Evolutionary conservation across 2,329 filamentous ascomycete genomes (phyloP), one percentile per base, ranked within the genome.

Genomic region (Trichoderma sp.): DNA sequence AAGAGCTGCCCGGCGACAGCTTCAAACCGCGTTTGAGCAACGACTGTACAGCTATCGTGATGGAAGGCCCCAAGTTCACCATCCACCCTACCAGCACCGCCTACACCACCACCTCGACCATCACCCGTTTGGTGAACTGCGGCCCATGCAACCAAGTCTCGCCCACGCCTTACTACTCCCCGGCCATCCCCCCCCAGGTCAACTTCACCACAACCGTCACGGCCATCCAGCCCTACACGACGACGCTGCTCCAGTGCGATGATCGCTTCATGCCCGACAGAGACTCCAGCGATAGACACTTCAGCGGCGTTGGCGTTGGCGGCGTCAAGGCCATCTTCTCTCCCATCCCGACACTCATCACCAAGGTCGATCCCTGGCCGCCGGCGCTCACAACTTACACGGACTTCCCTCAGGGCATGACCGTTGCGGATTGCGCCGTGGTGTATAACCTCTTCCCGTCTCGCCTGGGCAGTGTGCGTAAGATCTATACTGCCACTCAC

Each of bases 41-140:
- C 1, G 48, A 69, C 19, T 74, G 72, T 59, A 69, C 68, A n/a
- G 67, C 64, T 32, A 56, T 37, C 39, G 19, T 72, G 15, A n/a
- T 52, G n/a, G 7, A 67, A 19, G 2, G 64, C 15, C 57, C 54
- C 4, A 3, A 29, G 34, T 71, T 71, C 50, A 73, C 68, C 32
- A 68, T 50, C 5, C 74, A 72, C 2, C 72, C 74, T 5, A 71
- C 70, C 0, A 4, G 10, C 3, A 78, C 76, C 1, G 22, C 73
- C n/a, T 78, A 68, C 68, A 73, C 75, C 1, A 53, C 63, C 2
- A 78, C 77, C 0, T 48, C 60, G 0, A 77, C 77, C 0, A 8
- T 22, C 13, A 74, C 73, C 3, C 22, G 29, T 2, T 34, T 27
- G 27, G 35, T 77, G 29, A 71, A 75, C 69, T 78, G 77, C 71